Evolutionary conservation across 768 basidiomycete genomes (phyloP), one percentile per base, ranked within the genome.

Genomic region (Leccinum olivaceopallidum): DNA sequence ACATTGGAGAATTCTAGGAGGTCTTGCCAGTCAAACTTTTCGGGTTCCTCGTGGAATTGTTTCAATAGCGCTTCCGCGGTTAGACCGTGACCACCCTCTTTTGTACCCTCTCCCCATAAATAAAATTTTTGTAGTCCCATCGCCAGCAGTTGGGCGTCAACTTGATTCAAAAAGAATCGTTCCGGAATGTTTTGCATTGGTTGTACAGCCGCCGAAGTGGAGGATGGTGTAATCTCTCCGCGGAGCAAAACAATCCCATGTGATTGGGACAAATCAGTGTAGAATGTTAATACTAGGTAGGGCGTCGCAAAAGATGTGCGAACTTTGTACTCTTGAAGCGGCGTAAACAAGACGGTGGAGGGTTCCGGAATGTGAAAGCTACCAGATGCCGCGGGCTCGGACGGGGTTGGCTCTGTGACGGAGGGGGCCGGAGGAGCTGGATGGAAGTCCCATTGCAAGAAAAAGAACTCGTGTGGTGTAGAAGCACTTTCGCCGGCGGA

Each of bases 241-340:
- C 94, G 81, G 75, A 98, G 79, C 5, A 99, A 83, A 3, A 98
- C 92, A 50, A 90, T 72, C 12, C 85, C 87, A 68, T 98, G 94
- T 5, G 90, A 86, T 28, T 81, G 73, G 2, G 87, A 85, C 6
- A 99, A 77, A 68, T 98, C 95, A 54, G 95, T 89, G 75, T 98
- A 98, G 73, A 92, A 86, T 5, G 95, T 98, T 42, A 98, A 69
- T 24, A 91, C 90, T 26, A 99, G 81, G 70, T 94, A 92, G 1
- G 96, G 95, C 5, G 94, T 95, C 7, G 97, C 91, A 73, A 89
- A 98, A 18, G 88, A 81, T 56, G 82, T 82, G 44, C 90, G 87
- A 59, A 86, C 75, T 74, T 97, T 96, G 83, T 93, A 99, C 76
- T 98, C 96, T 65, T 90, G 88, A 48, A 98, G 80, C 2, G 95